phyloP scores from a whole-genome alignment of 2,329 filamentous ascomycete genomes.

The Phyllosticta citribraziliensis region DNA sequence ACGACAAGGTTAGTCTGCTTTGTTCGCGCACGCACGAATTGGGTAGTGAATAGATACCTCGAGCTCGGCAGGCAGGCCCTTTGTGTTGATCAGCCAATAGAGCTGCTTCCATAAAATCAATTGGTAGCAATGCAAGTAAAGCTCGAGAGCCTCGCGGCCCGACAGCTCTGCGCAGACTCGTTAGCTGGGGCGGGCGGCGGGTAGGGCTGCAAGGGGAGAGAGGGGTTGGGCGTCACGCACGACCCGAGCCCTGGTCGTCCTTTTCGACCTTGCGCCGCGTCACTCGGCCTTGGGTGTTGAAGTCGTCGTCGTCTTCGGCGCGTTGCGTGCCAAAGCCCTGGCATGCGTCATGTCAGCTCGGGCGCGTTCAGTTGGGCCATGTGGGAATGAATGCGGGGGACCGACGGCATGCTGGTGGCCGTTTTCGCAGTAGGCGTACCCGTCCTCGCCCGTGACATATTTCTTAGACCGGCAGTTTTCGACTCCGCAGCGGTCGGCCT shows the following conservation, averaged over 20 bases:
- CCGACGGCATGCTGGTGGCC: slow-evolving; percentile 46
- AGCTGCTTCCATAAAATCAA: slow-evolving; percentile 76
- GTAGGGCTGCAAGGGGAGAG: slow-evolving; percentile 10
- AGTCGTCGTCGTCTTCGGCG: slow-evolving; percentile 4
- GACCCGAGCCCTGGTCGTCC: slow-evolving; percentile 46
- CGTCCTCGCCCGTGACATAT: slow-evolving; percentile 59
- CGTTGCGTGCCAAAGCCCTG: background rate
- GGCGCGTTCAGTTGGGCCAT: background rate
- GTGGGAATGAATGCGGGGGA: background rate
- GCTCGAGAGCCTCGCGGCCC: slow-evolving; percentile 60
- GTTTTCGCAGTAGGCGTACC: slow-evolving; percentile 67
- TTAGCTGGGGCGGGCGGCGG: slow-evolving; percentile 37
- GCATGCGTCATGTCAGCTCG: background rate
- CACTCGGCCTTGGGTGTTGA: background rate
- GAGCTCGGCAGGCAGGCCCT: slow-evolving; percentile 60
- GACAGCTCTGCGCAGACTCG: slow-evolving; percentile 35
- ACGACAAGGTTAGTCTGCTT: background rate
- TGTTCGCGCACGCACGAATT: background rate
- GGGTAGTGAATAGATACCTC: slow-evolving; percentile 42
- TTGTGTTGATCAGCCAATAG: slow-evolving; percentile 57
- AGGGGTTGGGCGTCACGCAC: slow-evolving; percentile 43
- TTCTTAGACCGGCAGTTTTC: slow-evolving; percentile 60
- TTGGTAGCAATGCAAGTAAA: slow-evolving; percentile 79
- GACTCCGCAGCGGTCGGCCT: slow-evolving; percentile 38
- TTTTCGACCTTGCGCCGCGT: slow-evolving; percentile 34